Evolutionary conservation across 352 stramenopile species (phyloP), one percentile per base, ranked within the genome.

Genomic region (Globisporangium solare): DNA sequence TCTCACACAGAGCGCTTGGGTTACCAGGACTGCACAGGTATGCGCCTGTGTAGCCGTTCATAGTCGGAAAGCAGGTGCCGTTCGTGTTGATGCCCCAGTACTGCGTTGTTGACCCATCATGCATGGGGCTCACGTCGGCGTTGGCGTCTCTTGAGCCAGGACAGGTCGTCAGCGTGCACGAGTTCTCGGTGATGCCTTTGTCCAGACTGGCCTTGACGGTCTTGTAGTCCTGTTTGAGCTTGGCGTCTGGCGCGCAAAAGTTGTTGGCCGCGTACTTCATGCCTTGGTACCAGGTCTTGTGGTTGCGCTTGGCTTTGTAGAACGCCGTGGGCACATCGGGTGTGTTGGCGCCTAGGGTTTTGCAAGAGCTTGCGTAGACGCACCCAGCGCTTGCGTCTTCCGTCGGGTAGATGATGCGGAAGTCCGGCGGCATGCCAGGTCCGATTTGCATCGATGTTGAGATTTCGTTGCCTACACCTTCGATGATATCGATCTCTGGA

Each of bases 221-320:
- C n/a, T 57, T 59, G 48, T 80, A 76, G 22, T 64, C 59, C 54
- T 86, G 77, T 5, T 56, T 46, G 3, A 67, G 46, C 0, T 47
- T 63, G 5, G 21, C 47, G 10, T 74, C 48, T 0, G 54, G 13
- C 0, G 54, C 35, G 40, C 79, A 90, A 49, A 79, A 80, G 51
- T 83, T 82, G 60, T 90, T 89, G 7, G 73, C 51, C 0, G 59
- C 64, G 49, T 89, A 89, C 0, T 67, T 63, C 4, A 89, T 61
- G 0, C 76, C 76, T 32, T 88, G 74, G 56, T 91, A 91, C 80
- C 80, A 91, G 0, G 67, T 77, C 45, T 83, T 83, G 67, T 91
- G 74, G 4, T 66, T 67, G 10, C 80, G 68, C 15, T 73, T 56
- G 15, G 63, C 35, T 52, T 70, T 61, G 61, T 82, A 86, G 46